phyloP scores from a whole-genome alignment of 495 filamentous ascomycete species.

The Talaromyces thailandensis region DNA sequence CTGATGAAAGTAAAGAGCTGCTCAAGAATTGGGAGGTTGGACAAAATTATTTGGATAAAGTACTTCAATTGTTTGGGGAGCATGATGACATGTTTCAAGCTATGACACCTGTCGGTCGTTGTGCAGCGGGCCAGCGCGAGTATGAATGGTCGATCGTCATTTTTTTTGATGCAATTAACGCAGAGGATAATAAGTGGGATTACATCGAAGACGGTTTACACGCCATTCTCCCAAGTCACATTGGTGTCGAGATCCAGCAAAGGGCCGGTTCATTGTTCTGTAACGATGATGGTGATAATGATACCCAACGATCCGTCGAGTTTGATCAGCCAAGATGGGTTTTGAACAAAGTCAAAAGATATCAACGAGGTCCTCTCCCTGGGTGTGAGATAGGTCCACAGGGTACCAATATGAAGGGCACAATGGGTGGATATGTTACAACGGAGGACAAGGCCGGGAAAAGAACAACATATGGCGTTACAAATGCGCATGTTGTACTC shows the following conservation, averaged over 20 bases:
- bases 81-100: background rate
- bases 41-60: background rate
- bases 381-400: background rate
- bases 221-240: background rate
- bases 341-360: background rate
- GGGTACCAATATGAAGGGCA: background rate
- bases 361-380: background rate
- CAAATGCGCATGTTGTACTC: slow-evolving; percentile 2
- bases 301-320: background rate
- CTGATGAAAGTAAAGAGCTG: background rate
- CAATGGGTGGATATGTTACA: slow-evolving; percentile 4
- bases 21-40: background rate
- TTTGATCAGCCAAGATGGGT: background rate
- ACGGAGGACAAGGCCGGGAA: background rate
- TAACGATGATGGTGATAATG: background rate
- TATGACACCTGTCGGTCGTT: background rate
- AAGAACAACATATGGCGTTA: slow-evolving; percentile 2
- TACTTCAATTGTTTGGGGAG: background rate
- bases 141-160: background rate
- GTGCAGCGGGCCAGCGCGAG: background rate
- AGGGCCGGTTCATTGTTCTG: slow-evolving; percentile 1
- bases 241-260: slow-evolving; percentile 3
- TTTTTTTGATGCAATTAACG: slow-evolving; percentile 4
- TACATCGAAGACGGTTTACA: background rate
- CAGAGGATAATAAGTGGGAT: slow-evolving; percentile 8